Percentiles rank a stretch among this genome's conserved stretches.
phyloP scores from a whole-genome alignment of 495 filamentous ascomycete genomes.

The Cercophora newfieldiana region DNA sequence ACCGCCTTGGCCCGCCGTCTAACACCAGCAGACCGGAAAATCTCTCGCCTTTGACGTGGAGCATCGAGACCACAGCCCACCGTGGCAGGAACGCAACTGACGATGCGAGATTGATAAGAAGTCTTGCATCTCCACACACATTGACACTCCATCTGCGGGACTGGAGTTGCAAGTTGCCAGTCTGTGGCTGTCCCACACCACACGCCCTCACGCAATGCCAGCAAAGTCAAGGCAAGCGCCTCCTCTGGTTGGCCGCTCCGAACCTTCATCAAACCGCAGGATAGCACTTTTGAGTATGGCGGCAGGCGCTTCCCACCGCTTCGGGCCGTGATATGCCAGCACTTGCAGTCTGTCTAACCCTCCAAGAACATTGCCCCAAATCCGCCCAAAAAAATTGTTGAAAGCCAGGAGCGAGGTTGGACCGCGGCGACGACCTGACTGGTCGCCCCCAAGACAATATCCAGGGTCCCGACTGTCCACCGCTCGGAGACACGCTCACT shows the following conservation, averaged over 20 bases:
- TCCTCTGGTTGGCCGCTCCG: not conserved
- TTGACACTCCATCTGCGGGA: not conserved
- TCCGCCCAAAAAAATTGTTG: not conserved
- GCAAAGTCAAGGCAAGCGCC: not conserved
- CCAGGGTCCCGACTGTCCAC: slow-evolving; percentile 10
- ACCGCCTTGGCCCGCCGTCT: not conserved
- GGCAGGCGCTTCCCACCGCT: not conserved
- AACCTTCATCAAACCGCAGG: not conserved
- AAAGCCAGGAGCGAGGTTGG: not conserved
- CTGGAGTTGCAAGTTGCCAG: not conserved
- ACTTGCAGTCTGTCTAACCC: not conserved
- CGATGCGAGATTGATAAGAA: slow-evolving; percentile 8
- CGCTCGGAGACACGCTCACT: not conserved
- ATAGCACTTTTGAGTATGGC: not conserved
- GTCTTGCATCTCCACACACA: not conserved
- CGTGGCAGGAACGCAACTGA: not conserved
- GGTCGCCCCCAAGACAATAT: not conserved
- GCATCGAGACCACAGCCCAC: not conserved
- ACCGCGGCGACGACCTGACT: not conserved
- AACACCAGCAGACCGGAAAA: not conserved
- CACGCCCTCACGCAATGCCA: not conserved
- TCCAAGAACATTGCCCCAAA: not conserved
- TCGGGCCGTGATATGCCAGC: not conserved
- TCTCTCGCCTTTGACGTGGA: slow-evolving; percentile 11
- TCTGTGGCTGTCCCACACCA: not conserved